Conservation (phyloP, 495 filamentous ascomycete genomes). For the Trichodelitschia bisporula region DNA sequence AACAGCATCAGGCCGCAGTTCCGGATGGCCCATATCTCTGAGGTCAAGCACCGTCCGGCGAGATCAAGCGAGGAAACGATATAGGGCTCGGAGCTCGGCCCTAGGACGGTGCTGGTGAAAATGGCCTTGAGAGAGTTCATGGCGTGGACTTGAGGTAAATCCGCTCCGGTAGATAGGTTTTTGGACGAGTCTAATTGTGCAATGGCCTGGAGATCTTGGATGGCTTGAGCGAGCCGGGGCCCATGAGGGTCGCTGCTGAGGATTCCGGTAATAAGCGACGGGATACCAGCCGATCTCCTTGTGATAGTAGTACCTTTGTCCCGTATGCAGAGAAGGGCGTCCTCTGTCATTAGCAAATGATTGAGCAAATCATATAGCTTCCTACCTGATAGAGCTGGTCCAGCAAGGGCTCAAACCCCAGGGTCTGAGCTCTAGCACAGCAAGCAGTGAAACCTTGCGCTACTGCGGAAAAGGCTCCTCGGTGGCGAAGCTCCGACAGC, state of each 20-base stretch:
- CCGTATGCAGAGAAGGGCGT: conserved; percentile 22
- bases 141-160: conserved; percentile 73
- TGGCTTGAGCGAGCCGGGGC: conserved; percentile 22
- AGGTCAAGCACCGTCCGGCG: conserved; percentile 45
- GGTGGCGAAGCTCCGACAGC: conserved; percentile 59
- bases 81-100: conserved; percentile 33
- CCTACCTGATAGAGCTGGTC: conserved; percentile 46
- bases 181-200: conserved; percentile 25
- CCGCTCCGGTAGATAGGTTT: conserved; percentile 24
- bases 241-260: conserved; percentile 28
- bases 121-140: conserved; percentile 78
- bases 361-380: too few species aligned
- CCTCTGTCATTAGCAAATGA: too few species aligned
- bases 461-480: conserved; percentile 85
- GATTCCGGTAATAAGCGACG: conserved; percentile 57
- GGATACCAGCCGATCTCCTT: conserved; percentile 74
- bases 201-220: conserved; percentile 29
- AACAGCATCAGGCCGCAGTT: conserved; percentile 85
- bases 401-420: conserved; percentile 19
- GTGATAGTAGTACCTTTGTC: conserved; percentile 56
- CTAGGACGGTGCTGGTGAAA: conserved; percentile 53
- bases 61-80: conserved; percentile 49
- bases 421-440: conserved; percentile 31
- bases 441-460: conserved; percentile 65
- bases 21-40: conserved; percentile 59